Evolutionary conservation across 2,329 filamentous ascomycete genomes (phyloP), one percentile per base, ranked within the genome.

Genomic region (Pyricularia pennisetigena): DNA sequence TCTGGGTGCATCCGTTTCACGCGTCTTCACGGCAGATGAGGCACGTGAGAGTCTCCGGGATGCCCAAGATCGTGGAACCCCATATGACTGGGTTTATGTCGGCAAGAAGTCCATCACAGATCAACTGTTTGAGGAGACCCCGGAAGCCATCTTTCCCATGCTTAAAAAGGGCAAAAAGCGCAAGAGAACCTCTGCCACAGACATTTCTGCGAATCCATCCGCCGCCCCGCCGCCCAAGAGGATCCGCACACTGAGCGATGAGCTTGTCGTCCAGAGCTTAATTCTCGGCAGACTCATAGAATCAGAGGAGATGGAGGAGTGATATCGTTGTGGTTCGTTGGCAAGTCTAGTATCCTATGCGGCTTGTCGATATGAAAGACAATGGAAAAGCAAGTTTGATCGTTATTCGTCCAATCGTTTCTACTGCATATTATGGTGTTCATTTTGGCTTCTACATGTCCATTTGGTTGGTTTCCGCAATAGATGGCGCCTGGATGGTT

Each of bases 191-290:
- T 74, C 73, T 4, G 75, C 75, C 10, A 74, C 70, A 16, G 72
- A 70, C 12, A 74, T 73, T 24, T 76, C 74, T 66, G 29, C 59
- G 4, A 26, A 20, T 8, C 20, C 24, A 1, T 28, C 24, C 16
- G 65, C 68, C 41, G 64, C 32, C 9, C 54, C 70, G 30, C 74
- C 79, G 62, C 80, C 82, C 14, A 82, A 83, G 72, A 84, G 79
- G 70, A 82, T 93, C 54, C 85, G 84, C 70, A 84, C 95, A 63
- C 85, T 97, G 67, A 90, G 89, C 68, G 90, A 96, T 76, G 94
- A 98, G 78, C 88, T 94, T 75, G 88, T 98, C 26, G 89, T 97
- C 68, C 94, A 99, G 82, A 97, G 93, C 77, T 81, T 98, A 69
- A 97, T 99, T 71, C 77, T 97, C 66, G 94, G 94, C 0, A 86